Conservation (phyloP, 371 early-diverging fungal species). For the Rhizomucor pusillus region DNA sequence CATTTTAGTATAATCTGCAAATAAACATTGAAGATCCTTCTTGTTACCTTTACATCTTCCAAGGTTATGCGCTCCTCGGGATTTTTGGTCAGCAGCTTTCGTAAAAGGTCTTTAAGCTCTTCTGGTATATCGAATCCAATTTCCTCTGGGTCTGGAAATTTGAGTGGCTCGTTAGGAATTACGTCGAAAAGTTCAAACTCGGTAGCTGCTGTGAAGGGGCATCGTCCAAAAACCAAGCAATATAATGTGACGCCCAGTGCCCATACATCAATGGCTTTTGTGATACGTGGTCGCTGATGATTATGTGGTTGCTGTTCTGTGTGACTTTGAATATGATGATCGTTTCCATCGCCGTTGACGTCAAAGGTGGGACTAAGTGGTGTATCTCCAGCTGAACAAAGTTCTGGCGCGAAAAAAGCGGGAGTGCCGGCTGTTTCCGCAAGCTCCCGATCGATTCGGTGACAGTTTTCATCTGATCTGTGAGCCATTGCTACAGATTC, state of each 20-base stretch:
- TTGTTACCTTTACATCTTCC: slow-evolving; percentile 76
- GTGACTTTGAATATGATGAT: background rate
- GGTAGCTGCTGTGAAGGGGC: slow-evolving; percentile 97
- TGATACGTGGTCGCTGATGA: slow-evolving; percentile 52
- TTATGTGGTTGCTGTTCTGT: slow-evolving; percentile 1
- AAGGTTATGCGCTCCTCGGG: slow-evolving; percentile 80
- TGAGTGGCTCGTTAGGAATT: slow-evolving; percentile 69
- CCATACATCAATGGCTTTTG: slow-evolving; percentile 97
- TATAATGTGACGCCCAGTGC: slow-evolving; percentile 99
- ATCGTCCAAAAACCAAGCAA: slow-evolving; percentile 93
- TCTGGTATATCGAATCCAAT: slow-evolving; percentile 25
- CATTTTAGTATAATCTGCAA: too few species aligned
- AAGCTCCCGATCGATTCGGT: slow-evolving; percentile 69
- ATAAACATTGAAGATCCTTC: too few species aligned
- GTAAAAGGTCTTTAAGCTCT: slow-evolving; percentile 66
- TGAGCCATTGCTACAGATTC: slow-evolving; percentile 13
- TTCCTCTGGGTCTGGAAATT: slow-evolving; percentile 27
- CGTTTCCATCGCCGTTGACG: slow-evolving; percentile 9
- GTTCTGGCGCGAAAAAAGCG: slow-evolving; percentile 97
- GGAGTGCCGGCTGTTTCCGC: slow-evolving; percentile 96
- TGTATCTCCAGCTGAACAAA: slow-evolving; percentile 73
- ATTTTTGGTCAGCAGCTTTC: slow-evolving; percentile 79
- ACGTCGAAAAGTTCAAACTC: slow-evolving; percentile 94
- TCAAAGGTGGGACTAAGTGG: slow-evolving; percentile 12
- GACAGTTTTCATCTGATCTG: slow-evolving; percentile 18